These are phyloP conservation scores for Nepenthes mirabilis DNA, from an alignment of 148 eudicot genomes.

Conservation along the genomic window DNA sequence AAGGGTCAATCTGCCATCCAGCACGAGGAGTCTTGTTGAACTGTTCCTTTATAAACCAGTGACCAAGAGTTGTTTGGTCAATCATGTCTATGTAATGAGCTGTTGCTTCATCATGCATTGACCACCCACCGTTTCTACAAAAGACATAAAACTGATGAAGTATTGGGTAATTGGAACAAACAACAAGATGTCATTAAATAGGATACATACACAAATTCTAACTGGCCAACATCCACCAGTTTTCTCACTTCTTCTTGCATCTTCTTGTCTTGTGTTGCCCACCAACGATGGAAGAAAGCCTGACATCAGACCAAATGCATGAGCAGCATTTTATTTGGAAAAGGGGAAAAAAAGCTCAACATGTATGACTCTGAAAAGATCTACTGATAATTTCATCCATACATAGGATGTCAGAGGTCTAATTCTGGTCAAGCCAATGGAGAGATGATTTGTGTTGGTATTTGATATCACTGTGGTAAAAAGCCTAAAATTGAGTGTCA, in stretches of 20 bases:
- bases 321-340: not conserved
- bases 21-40: constrained; percentile 79
- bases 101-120: constrained; percentile 91
- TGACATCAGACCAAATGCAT: constrained; percentile 9
- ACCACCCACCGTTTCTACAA: constrained; percentile 88
- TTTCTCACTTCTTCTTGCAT: constrained; percentile 43
- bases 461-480: no score
- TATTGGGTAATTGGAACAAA: constrained; percentile 1
- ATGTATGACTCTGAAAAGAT: no score
- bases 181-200: constrained; percentile 2
- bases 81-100: constrained; percentile 82
- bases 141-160: constrained; percentile 6
- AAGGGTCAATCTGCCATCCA: constrained; percentile 97
- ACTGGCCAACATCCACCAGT: constrained; percentile 54
- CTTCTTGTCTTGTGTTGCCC: constrained; percentile 46
- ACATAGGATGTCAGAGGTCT: no score
- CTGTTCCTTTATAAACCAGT: constrained; percentile 34
- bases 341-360: no score
- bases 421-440: no score
- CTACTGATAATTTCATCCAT: no score
- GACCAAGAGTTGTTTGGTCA: constrained; percentile 90
- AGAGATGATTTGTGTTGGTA: no score
- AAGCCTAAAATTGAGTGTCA: no score
- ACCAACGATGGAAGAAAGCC: constrained; percentile 90
- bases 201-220: constrained; percentile 59